Percentiles rank a stretch among this genome's conserved stretches.
These are phyloP conservation scores for Mortierella sp. DNA, from an alignment of 371 early-diverging fungal species.

Conservation along the genomic window DNA sequence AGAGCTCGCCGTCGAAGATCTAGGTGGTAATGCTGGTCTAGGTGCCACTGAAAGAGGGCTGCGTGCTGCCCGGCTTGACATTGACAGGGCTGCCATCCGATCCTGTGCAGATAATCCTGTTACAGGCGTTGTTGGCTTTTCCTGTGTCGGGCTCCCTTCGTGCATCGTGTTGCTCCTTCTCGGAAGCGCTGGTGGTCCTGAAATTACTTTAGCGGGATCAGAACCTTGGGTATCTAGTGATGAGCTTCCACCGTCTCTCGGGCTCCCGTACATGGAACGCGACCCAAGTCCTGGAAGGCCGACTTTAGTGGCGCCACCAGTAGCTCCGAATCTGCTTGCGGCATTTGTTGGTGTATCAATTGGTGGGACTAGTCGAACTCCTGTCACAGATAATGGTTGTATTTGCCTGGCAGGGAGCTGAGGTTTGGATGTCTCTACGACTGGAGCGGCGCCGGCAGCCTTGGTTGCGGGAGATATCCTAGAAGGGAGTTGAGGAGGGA, in stretches of 20 bases:
- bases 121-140: neutral
- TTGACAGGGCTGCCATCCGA: constrained; percentile 47
- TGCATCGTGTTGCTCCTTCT: constrained; percentile 30
- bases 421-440: constrained; percentile 20
- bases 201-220: neutral
- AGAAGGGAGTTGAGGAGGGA: constrained; percentile 1
- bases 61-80: constrained; percentile 23
- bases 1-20: constrained; percentile 20
- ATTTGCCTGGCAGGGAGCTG: constrained; percentile 3
- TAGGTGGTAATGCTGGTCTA: constrained; percentile 39
- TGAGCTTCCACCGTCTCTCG: neutral
- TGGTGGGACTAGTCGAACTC: constrained; percentile 20
- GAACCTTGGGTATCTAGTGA: neutral
- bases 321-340: neutral
- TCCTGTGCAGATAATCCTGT: constrained; percentile 37
- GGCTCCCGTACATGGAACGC: constrained; percentile 22
- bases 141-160: neutral
- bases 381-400: neutral
- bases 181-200: constrained; percentile 43
- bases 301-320: neutral
- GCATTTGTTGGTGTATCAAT: constrained; percentile 13
- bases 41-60: constrained; percentile 24
- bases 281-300: constrained; percentile 31
- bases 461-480: neutral
- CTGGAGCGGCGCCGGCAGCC: constrained; percentile 5